Evolutionary conservation across 495 filamentous ascomycete genomes (phyloP).

Genomic region (Massariosphaeria phaeospora): DNA sequence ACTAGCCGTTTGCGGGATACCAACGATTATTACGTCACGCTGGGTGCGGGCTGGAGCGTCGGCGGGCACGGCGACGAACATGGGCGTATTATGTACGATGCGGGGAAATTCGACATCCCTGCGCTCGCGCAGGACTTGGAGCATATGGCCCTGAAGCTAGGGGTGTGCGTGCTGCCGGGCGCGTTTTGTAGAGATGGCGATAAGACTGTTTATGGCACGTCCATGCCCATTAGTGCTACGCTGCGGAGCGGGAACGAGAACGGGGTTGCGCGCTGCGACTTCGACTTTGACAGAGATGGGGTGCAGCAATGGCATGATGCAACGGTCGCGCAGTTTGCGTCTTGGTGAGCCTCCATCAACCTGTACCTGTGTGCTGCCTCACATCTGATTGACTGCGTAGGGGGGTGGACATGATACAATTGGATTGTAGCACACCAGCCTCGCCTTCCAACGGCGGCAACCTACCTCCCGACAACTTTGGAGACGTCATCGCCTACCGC

Average conservation of each 20-base stretch:
- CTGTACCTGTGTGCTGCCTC: too few species aligned
- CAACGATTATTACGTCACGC: constrained; percentile 32
- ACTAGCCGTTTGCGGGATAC: not conserved
- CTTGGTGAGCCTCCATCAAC: not conserved
- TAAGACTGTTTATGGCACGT: constrained; percentile 34
- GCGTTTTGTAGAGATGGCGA: constrained; percentile 28
- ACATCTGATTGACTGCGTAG: too few species aligned
- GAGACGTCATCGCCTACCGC: constrained; percentile 30
- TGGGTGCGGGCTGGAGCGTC: constrained; percentile 37
- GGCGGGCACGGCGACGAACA: constrained; percentile 31
- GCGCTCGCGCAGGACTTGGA: constrained; percentile 27
- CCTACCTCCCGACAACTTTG: constrained; percentile 28
- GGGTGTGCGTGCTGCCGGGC: constrained; percentile 37
- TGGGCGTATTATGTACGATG: constrained; percentile 34
- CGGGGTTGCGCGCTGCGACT: constrained; percentile 30
- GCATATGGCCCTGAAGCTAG: constrained; percentile 30
- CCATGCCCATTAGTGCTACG: constrained; percentile 32
- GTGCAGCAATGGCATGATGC: constrained; percentile 39
- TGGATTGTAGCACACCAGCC: constrained; percentile 37
- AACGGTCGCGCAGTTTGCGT: constrained; percentile 25
- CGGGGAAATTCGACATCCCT: constrained; percentile 19
- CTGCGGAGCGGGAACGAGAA: constrained; percentile 33
- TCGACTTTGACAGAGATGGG: constrained; percentile 31
- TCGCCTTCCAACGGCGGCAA: constrained; percentile 30
- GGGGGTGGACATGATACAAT: not conserved